Conservation (phyloP, 2,329 filamentous ascomycete species). For the Arachnopeziza araneosa region DNA sequence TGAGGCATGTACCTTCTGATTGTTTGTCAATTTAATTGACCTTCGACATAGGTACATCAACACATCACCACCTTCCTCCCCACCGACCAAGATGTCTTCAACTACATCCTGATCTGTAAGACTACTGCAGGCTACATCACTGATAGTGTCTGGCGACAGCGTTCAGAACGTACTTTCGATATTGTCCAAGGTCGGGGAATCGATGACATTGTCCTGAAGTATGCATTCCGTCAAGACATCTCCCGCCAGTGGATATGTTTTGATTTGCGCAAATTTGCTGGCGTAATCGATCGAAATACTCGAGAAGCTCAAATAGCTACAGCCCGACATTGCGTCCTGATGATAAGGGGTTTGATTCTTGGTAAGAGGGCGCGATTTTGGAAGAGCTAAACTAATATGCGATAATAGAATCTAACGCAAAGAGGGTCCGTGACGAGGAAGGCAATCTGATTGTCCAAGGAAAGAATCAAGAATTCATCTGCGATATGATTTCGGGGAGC, state of each 20-base stretch:
- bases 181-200: constrained; percentile 24
- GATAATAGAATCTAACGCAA: constrained; percentile 24
- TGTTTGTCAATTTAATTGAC: background rate
- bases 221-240: constrained; percentile 33
- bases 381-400: background rate
- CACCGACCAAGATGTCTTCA: constrained; percentile 38
- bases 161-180: constrained; percentile 40
- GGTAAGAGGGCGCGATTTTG: constrained; percentile 32
- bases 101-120: constrained; percentile 36
- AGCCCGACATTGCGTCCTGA: constrained; percentile 33
- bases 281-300: background rate
- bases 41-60: constrained; percentile 25
- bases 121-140: constrained; percentile 34
- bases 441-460: constrained; percentile 31
- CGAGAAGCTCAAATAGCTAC: constrained; percentile 7
- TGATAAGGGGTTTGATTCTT: constrained; percentile 38
- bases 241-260: constrained; percentile 23
- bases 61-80: constrained; percentile 22
- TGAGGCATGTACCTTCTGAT: constrained; percentile 7
- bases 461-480: constrained; percentile 21
- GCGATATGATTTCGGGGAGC: constrained; percentile 11
- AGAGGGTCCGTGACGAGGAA: constrained; percentile 3
- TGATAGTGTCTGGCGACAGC: constrained; percentile 41
- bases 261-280: constrained; percentile 23
- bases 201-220: constrained; percentile 23